Conservation (phyloP, 2,329 filamentous ascomycete genomes). For the Chaetomiaceae sp. region DNA sequence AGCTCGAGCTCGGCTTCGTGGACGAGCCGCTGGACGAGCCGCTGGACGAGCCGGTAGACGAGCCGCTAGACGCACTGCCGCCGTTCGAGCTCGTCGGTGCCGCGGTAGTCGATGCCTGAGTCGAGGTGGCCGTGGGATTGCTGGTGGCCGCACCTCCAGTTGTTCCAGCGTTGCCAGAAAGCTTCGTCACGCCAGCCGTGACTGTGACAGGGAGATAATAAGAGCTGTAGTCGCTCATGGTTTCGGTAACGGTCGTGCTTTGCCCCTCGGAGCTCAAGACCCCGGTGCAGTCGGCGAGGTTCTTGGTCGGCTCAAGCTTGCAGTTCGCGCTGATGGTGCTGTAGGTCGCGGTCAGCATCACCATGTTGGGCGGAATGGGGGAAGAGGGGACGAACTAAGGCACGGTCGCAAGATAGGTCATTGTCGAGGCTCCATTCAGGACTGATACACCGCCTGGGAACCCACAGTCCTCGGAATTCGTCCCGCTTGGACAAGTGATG, state of each 20-base stretch:
- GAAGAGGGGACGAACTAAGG: constrained; percentile 11
- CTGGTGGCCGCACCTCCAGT: not conserved
- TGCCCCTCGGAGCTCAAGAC: not conserved
- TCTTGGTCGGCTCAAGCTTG: constrained; percentile 7
- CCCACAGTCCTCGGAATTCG: constrained; percentile 20
- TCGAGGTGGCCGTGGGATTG: not conserved
- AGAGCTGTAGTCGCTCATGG: constrained; percentile 13
- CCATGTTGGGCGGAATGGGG: not conserved
- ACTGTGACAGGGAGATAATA: constrained; percentile 18
- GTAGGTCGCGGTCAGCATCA: not conserved
- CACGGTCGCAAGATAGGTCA: constrained; percentile 10
- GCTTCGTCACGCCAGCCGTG: constrained; percentile 20
- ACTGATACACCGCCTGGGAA: constrained; percentile 20
- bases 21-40: not conserved
- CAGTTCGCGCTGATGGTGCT: constrained; percentile 17
- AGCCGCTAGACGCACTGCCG: not conserved
- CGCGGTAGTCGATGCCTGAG: not conserved
- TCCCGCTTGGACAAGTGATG: constrained; percentile 23
- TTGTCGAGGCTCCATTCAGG: constrained; percentile 23
- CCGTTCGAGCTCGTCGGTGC: not conserved
- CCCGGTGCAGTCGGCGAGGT: constrained; percentile 2
- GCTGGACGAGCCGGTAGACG: not conserved
- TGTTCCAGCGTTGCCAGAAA: constrained; percentile 17
- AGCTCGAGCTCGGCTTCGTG: not conserved
- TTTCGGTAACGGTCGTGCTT: not conserved